A percentile compares a stretch with the other conserved stretches of the same genome.
phyloP scores from a whole-genome alignment of 1,139 yeast genomes.

The Meyerozyma elateridarum region DNA sequence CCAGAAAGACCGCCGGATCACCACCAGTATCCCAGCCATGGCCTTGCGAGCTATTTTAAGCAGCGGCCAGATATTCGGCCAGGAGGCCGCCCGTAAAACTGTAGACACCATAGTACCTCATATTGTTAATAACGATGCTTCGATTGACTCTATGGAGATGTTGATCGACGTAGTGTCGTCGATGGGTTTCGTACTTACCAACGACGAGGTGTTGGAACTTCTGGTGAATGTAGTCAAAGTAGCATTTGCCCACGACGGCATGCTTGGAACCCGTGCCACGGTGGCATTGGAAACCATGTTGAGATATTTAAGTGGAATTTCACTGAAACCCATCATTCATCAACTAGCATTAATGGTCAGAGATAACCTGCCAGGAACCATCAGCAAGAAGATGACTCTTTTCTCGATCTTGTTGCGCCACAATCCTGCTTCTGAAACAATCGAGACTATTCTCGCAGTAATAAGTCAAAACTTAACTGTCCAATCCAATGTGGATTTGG shows the following conservation, averaged over 20 bases:
- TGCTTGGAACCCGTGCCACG: slow-evolving; percentile 51
- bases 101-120: slow-evolving; percentile 19
- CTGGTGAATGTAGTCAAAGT: slow-evolving; percentile 34
- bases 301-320: slow-evolving; percentile 20
- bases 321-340: slow-evolving; percentile 5
- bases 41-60: slow-evolving; percentile 61
- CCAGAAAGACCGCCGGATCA: slow-evolving; percentile 30
- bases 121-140: slow-evolving; percentile 27
- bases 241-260: slow-evolving; percentile 40
- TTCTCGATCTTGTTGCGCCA: slow-evolving; percentile 3
- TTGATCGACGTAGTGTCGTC: slow-evolving; percentile 53
- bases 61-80: slow-evolving; percentile 16
- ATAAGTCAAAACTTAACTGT: slow-evolving; percentile 8
- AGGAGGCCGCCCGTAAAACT: slow-evolving; percentile 12
- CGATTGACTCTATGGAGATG: slow-evolving; percentile 63
- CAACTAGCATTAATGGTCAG: slow-evolving; percentile 9
- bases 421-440: not conserved
- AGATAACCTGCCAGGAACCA: slow-evolving; percentile 5
- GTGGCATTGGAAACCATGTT: slow-evolving; percentile 50
- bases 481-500: slow-evolving; percentile 33
- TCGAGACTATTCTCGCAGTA: not conserved
- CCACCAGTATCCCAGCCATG: slow-evolving; percentile 66
- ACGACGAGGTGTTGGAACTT: slow-evolving; percentile 34
- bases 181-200: slow-evolving; percentile 46
- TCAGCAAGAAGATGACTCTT: slow-evolving; percentile 3